Evolutionary conservation across 371 early-diverging fungal genomes (phyloP).

Genomic region (Fennellomyces sp.): DNA sequence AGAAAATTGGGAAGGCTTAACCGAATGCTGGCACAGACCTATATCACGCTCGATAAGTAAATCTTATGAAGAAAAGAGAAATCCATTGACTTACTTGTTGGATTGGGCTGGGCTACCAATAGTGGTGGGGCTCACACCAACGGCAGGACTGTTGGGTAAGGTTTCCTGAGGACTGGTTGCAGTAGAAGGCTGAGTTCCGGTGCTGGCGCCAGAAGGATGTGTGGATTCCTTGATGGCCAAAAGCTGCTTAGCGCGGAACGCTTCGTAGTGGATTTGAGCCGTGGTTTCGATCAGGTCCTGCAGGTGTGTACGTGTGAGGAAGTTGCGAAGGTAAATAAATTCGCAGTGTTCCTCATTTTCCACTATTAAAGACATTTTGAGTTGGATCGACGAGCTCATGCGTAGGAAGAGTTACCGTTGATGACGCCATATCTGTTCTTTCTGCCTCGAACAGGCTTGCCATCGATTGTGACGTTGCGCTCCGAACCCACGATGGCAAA

Average conservation of each 20-base stretch:
- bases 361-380: slow-evolving; percentile 40
- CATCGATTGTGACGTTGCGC: slow-evolving; percentile 80
- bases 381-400: too few relatives aligned
- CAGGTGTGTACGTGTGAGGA: slow-evolving; percentile 83
- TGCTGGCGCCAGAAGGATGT: slow-evolving; percentile 22
- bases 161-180: slow-evolving; percentile 18
- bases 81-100: slow-evolving; percentile 24
- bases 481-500: slow-evolving; percentile 91
- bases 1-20: slow-evolving; percentile 6
- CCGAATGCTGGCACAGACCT: slow-evolving; percentile 44
- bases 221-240: slow-evolving; percentile 80
- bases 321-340: slow-evolving; percentile 83
- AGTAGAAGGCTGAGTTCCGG: slow-evolving; percentile 22
- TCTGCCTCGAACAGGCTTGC: slow-evolving; percentile 73
- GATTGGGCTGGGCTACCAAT: slow-evolving; percentile 46
- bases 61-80: background rate
- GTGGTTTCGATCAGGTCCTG: slow-evolving; percentile 89
- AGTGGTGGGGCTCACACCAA: slow-evolving; percentile 18
- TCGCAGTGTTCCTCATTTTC: slow-evolving; percentile 79
- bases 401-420: slow-evolving; percentile 47
- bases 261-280: slow-evolving; percentile 85
- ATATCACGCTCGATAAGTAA: background rate
- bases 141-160: slow-evolving; percentile 19
- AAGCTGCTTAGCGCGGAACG: slow-evolving; percentile 89
- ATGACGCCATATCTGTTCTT: slow-evolving; percentile 73